phyloP scores from a whole-genome alignment of 169 alveolate species.

The Perkinsus olseni region DNA sequence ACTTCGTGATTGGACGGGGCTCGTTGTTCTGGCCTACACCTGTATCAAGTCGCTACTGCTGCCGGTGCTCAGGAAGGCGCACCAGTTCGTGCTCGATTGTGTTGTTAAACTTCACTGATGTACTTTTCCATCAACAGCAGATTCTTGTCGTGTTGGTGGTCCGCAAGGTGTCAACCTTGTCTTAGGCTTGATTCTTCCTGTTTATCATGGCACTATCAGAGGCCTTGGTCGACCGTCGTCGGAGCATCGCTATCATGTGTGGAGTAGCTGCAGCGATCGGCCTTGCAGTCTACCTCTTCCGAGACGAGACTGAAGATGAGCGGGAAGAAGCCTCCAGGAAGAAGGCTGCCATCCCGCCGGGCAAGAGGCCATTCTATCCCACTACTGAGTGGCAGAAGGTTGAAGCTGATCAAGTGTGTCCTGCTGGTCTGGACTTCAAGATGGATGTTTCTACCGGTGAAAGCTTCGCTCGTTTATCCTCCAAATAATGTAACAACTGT shows the following conservation, averaged over 20 bases:
- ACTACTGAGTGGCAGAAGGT: not conserved
- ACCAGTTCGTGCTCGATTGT: not conserved
- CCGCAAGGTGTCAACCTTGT: no score
- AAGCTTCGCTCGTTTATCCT: not conserved
- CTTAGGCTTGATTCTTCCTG: not conserved
- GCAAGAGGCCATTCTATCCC: not conserved
- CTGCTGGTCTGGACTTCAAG: not conserved
- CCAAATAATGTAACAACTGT: not conserved
- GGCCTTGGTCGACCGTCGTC: not conserved
- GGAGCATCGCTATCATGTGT: not conserved
- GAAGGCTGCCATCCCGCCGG: not conserved
- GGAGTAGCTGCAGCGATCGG: not conserved
- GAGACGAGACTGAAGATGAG: not conserved
- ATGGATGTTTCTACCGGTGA: not conserved
- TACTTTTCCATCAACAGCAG: not conserved
- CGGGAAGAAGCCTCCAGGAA: not conserved
- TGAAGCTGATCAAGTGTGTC: not conserved
- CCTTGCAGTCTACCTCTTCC: not conserved
- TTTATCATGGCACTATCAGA: not conserved
- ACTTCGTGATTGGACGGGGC: not conserved
- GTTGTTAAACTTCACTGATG: not conserved
- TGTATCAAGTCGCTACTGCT: not conserved
- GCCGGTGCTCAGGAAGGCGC: not conserved
- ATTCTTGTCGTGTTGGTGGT: not conserved
- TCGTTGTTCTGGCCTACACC: not conserved